Evolutionary conservation across 495 filamentous ascomycete genomes (phyloP).

Genomic region (Aspergillus avenaceus): DNA sequence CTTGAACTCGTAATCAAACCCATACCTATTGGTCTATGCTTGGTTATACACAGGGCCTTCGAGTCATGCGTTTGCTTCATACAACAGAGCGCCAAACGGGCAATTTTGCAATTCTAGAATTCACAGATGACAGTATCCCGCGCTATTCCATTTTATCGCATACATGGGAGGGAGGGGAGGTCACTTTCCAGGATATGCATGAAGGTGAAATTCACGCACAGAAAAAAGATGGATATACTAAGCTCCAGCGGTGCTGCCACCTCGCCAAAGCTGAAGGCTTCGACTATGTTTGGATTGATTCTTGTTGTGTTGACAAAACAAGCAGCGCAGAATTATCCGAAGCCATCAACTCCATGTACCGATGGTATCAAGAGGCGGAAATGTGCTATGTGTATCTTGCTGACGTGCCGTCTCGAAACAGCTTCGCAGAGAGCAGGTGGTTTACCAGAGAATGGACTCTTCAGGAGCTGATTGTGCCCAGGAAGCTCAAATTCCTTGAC

Average conservation of each 20-base stretch:
- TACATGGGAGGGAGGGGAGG: slow-evolving; percentile 31
- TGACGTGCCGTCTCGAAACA: slow-evolving; percentile 16
- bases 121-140: not conserved
- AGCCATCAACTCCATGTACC: slow-evolving; percentile 47
- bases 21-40: too few relatives aligned
- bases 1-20: too few relatives aligned
- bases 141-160: slow-evolving; percentile 14
- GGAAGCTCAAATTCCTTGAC: slow-evolving; percentile 15
- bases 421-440: slow-evolving; percentile 21
- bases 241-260: not conserved
- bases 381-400: slow-evolving; percentile 33
- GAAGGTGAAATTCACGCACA: not conserved
- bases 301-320: slow-evolving; percentile 37
- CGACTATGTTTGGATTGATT: slow-evolving; percentile 20
- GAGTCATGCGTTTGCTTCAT: not conserved
- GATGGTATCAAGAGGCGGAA: slow-evolving; percentile 26
- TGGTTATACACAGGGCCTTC: too few relatives aligned
- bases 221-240: not conserved
- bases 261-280: not conserved
- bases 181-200: slow-evolving; percentile 26
- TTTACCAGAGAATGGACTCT: slow-evolving; percentile 39
- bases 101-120: slow-evolving; percentile 10
- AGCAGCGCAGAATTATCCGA: slow-evolving; percentile 36
- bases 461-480: slow-evolving; percentile 32
- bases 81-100: not conserved